Conservation (phyloP, 345 rosid species). For the Lagerstroemia speciosa region DNA sequence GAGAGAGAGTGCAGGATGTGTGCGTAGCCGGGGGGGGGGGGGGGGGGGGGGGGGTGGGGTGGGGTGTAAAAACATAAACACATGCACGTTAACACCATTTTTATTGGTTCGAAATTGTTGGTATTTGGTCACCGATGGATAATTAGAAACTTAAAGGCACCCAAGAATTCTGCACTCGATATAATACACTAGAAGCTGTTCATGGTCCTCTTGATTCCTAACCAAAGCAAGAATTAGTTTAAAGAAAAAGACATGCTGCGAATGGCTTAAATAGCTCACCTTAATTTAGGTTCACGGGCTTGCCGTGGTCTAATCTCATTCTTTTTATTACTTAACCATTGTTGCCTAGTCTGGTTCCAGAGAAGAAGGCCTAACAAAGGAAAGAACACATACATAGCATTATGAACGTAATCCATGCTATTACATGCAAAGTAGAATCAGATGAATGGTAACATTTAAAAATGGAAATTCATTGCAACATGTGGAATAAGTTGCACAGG, state of each 20-base stretch:
- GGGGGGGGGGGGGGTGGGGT: no score
- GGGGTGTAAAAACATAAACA: no score
- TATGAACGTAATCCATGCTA: neutral
- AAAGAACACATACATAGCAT: neutral
- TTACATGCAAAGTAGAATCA: neutral
- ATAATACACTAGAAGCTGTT: neutral
- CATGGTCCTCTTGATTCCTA: neutral
- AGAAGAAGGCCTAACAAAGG: constrained; percentile 55
- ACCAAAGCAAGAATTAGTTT: neutral
- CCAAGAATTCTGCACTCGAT: neutral
- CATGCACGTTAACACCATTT: neutral
- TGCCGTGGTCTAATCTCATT: constrained; percentile 17
- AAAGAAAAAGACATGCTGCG: neutral
- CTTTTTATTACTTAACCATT: constrained; percentile 59
- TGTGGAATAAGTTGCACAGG: neutral
- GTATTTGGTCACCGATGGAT: neutral
- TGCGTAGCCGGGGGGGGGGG: no score
- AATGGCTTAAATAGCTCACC: constrained; percentile 34
- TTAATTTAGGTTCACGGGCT: constrained; percentile 46
- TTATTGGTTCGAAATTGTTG: neutral
- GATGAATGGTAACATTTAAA: neutral
- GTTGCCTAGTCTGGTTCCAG: constrained; percentile 78
- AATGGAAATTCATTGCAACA: neutral
- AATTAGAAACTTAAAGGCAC: neutral
- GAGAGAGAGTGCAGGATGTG: neutral